Evolutionary conservation across 371 early-diverging fungal species (phyloP).

Genomic region (Phascolomyces articulosus): DNA sequence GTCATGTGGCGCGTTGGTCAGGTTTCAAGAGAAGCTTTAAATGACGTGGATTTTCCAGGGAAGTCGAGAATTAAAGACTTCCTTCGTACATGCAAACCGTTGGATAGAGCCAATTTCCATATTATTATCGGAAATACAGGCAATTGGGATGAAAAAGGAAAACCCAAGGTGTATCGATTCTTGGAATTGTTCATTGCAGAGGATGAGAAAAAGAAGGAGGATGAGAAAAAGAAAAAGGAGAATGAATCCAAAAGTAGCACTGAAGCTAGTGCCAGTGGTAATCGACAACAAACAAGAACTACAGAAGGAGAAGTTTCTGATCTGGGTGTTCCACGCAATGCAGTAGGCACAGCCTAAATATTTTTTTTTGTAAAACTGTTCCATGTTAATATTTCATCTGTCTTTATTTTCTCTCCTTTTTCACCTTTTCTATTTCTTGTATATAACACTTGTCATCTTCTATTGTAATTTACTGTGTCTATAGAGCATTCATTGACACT

Average conservation of each 20-base stretch:
- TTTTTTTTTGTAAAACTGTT: too few relatives aligned
- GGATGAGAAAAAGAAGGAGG: not conserved
- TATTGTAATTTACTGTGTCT: too few relatives aligned
- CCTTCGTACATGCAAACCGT: not conserved
- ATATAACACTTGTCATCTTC: too few relatives aligned
- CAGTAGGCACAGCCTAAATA: too few relatives aligned
- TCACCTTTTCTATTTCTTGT: too few relatives aligned
- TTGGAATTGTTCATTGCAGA: not conserved
- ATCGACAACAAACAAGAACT: too few relatives aligned
- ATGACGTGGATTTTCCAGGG: slow-evolving; percentile 15
- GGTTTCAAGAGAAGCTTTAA: slow-evolving; percentile 9
- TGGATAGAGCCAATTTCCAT: slow-evolving; percentile 12
- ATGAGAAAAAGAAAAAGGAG: too few relatives aligned
- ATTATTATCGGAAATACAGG: slow-evolving; percentile 1
- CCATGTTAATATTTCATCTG: too few relatives aligned
- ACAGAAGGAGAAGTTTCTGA: too few relatives aligned
- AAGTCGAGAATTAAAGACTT: slow-evolving; percentile 3
- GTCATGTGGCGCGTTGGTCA: slow-evolving; percentile 14
- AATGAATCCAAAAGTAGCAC: not conserved
- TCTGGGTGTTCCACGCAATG: too few relatives aligned
- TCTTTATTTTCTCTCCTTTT: too few relatives aligned
- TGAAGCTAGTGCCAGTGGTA: not conserved
- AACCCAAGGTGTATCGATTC: slow-evolving; percentile 12
- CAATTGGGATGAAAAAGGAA: not conserved
- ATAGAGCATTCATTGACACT: too few relatives aligned